Base-by-base conservation (phyloP, 805 yeast genomes). In the Candida arabinofermentans region DNA sequence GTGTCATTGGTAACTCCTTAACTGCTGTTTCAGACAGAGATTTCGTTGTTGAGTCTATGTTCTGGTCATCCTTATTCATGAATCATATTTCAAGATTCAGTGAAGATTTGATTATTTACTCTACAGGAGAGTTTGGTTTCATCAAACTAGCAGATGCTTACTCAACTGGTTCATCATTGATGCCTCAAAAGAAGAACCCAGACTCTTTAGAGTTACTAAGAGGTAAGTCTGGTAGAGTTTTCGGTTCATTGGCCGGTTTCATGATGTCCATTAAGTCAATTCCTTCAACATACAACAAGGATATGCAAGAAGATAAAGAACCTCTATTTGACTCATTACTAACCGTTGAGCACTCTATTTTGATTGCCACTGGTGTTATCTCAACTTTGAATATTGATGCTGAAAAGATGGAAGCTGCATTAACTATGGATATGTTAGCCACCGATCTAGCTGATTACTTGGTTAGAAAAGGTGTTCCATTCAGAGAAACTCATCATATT, bases 141-240 rank as follows among this genome's bases (percentile, higher is more conserved):
- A 74, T 93, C 48, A 81, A 86, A 63, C 77, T 90, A 39, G 95
- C 96, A 10, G 99, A 93, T 62, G 98, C 99, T 21, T 93, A 93
- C 67, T 93, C 99, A 1, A 93, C 99, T 8, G 99, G 99, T 12
- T 88, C 97, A 6, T 88, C 96, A 22, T 75, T 93, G 61, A 93
- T 93, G 99, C 99, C 99, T 19, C 99, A 93, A 68, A 93, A 93
- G 81, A 93, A 93, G 68, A 93, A 93, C 69, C 96, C 99, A 3
- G 99, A 93, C 65, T 86, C 96, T 23, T 72, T 93, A 53, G 99
- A 93, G 70, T 75, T 93, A 48, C 75, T 95, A 59, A 79, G 99
- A 66, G 99, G 99, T 45, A 93, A 93, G 69, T 82, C 95, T 9
- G 99, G 99, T 41, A 83, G 99, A 65, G 96, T 88, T 5, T 90